phyloP scores from a whole-genome alignment of 2,329 filamentous ascomycete species.

The Fusarium chaquense region DNA sequence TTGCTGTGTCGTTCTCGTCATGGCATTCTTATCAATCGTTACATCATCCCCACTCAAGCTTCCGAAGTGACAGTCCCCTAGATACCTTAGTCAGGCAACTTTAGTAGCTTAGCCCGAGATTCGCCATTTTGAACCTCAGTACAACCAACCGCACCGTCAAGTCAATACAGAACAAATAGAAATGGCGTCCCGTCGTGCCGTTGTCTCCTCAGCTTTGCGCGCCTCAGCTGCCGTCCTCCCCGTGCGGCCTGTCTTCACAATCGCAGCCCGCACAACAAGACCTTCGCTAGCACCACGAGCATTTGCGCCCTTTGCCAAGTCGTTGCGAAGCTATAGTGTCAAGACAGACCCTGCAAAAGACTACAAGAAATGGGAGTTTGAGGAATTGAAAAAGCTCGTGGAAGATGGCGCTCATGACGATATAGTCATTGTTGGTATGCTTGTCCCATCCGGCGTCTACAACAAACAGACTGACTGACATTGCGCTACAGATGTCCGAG shows the following conservation, averaged over 20 bases:
- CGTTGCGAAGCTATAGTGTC: constrained; percentile 25
- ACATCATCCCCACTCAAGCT: constrained; percentile 23
- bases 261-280: constrained; percentile 14
- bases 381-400: constrained; percentile 59
- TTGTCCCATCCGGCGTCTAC: background rate
- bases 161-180: background rate
- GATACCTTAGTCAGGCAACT: constrained; percentile 24
- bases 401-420: constrained; percentile 43
- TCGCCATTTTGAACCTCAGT: constrained; percentile 23
- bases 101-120: background rate
- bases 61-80: background rate
- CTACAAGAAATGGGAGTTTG: constrained; percentile 61
- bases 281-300: constrained; percentile 6
- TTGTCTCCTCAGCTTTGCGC: constrained; percentile 37
- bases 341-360: constrained; percentile 34
- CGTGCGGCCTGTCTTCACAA: constrained; percentile 16
- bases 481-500: constrained; percentile 72
- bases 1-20: background rate
- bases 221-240: constrained; percentile 22
- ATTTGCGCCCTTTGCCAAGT: constrained; percentile 13
- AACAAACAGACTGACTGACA: background rate
- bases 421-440: constrained; percentile 62
- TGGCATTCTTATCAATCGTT: constrained; percentile 7
- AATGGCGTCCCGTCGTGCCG: constrained; percentile 40
- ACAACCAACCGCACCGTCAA: background rate